Evolutionary conservation across 1,139 yeast species (phyloP), one percentile per base, ranked within the genome.

Genomic region (Hyphopichia pseudoburtonii): DNA sequence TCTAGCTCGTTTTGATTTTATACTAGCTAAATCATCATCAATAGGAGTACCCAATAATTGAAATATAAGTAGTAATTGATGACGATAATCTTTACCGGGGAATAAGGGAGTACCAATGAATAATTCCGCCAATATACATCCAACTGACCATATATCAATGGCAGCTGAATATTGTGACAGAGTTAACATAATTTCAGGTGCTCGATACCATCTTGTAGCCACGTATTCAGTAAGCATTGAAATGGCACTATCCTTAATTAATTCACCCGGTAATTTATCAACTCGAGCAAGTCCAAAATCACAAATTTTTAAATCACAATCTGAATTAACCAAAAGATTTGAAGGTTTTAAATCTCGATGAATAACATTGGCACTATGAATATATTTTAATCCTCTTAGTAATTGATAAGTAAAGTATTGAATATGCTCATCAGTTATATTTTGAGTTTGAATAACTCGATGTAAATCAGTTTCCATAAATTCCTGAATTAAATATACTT

Each of bases 201-300:
- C 89, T 43, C 90, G 65, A 54, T 83, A 83, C 90, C 90, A 83
- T 50, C 90, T 66, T 2, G 92, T 83, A 2, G 89, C 89, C 5
- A 83, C 90, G 46, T 83, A 83, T 54, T 83, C 89, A 0, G 89
- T 82, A 73, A 80, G 69, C 35, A 60, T 56, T n/a, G 66, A 64
- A 6, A 52, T 5, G 9, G 18, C 8, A 15, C 16, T 18, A 3
- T 74, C 72, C 14, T 73, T 73, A 19, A 66, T 62, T 40, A 70
- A 61, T 25, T 60, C 63, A 28, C 60, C 61, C 9, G 60, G 52
- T 6, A 33, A 39, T 19, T 58, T 60, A 11, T 63, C 60, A 11
- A 74, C 57, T 42, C 81, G 62, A 2, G 80, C 76, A 22, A 79
- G 53, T 9, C 87, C 85, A 52, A 75, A 73, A 52, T 75, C 81